These are phyloP conservation scores for Colletotrichum costaricense DNA, from an alignment of 2,329 filamentous ascomycete species.

Conservation along the genomic window DNA sequence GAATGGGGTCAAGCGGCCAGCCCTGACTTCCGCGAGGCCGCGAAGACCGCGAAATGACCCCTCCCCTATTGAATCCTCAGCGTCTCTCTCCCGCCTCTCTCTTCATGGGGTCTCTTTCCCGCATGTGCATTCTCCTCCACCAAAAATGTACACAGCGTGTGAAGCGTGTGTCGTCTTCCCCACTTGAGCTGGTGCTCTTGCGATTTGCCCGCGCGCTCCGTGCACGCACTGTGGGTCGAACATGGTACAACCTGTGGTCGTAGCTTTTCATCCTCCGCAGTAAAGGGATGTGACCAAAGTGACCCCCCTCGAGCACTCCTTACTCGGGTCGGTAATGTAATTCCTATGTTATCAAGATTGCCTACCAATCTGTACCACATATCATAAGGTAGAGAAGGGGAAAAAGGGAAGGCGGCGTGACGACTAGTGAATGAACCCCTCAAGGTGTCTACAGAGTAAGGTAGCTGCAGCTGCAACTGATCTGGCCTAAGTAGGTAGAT, in stretches of 20 bases:
- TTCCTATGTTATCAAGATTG: constrained; percentile 20
- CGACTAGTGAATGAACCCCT: background rate
- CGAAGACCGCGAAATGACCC: background rate
- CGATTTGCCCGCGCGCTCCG: constrained; percentile 22
- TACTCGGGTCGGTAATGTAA: constrained; percentile 14
- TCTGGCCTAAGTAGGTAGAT: too few species aligned
- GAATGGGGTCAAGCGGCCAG: constrained; percentile 4
- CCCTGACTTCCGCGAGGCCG: constrained; percentile 10
- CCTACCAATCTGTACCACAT: background rate
- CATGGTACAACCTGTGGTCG: background rate
- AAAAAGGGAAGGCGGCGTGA: background rate
- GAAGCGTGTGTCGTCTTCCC: constrained; percentile 15
- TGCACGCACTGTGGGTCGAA: constrained; percentile 22
- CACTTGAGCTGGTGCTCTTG: constrained; percentile 13
- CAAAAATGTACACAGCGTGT: constrained; percentile 18
- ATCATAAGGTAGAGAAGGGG: background rate
- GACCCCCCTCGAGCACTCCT: background rate
- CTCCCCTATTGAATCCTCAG: background rate
- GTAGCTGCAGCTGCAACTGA: background rate
- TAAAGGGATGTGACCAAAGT: background rate
- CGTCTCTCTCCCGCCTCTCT: background rate
- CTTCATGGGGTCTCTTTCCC: background rate
- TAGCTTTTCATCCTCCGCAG: background rate
- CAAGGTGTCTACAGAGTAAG: background rate
- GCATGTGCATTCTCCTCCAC: background rate